Percentiles rank a stretch among this genome's conserved stretches.
Conservation (phyloP, 2,329 filamentous ascomycete species). For the Talaromyces sp. region DNA sequence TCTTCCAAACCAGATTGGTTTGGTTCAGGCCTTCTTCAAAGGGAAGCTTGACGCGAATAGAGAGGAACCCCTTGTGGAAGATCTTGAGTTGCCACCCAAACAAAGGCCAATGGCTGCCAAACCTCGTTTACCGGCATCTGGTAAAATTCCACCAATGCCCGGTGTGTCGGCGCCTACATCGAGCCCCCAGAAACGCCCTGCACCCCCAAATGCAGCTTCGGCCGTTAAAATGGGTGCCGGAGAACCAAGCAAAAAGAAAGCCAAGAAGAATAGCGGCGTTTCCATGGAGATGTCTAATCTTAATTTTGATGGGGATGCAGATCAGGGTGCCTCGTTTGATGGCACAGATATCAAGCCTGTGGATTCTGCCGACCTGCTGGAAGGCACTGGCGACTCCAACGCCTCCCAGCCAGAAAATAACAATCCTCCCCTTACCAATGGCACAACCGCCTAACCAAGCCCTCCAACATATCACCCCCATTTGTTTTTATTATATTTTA, state of each 20-base stretch:
- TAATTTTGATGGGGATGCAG: constrained; percentile 28
- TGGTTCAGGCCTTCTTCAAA: constrained; percentile 90
- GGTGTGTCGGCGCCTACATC: constrained; percentile 34
- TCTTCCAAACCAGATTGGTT: constrained; percentile 77
- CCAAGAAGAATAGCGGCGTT: constrained; percentile 44
- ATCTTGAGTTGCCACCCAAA: constrained; percentile 91
- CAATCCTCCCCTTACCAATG: constrained; percentile 16
- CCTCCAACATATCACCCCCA: not conserved
- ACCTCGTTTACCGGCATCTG: constrained; percentile 49
- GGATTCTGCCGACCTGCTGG: constrained; percentile 8
- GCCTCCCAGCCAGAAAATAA: constrained; percentile 9
- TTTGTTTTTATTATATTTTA: not conserved
- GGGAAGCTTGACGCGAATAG: constrained; percentile 82
- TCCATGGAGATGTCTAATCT: constrained; percentile 30
- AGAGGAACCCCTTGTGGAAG: constrained; percentile 83
- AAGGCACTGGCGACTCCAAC: constrained; percentile 12
- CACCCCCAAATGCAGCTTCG: constrained; percentile 30
- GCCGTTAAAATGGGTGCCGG: constrained; percentile 30
- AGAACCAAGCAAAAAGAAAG: constrained; percentile 48
- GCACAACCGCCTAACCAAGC: constrained; percentile 14
- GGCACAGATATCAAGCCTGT: constrained; percentile 7
- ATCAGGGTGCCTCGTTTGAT: constrained; percentile 23
- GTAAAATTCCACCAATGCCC: constrained; percentile 45
- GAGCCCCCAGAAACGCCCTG: constrained; percentile 47
- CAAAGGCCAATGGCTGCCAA: constrained; percentile 63